phyloP scores from a whole-genome alignment of 1,284 basidiomycete species.

The Coniophora puteana region DNA sequence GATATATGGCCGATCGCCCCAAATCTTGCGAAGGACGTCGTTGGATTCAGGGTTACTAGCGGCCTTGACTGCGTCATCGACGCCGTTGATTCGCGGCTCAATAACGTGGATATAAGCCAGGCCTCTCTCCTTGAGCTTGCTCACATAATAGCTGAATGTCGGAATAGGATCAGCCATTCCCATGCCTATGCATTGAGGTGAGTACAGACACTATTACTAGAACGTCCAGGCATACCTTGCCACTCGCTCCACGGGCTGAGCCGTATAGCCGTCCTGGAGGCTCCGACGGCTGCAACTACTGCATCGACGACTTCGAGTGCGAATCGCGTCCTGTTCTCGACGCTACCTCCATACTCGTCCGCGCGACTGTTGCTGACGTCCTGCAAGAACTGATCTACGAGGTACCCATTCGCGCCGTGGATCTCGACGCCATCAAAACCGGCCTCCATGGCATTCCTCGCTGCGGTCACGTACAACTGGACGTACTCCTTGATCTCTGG shows the following conservation, averaged over 20 bases:
- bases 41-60: constrained; percentile 12
- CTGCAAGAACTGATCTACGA: constrained; percentile 42
- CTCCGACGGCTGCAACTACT: constrained; percentile 33
- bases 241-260: constrained; percentile 48
- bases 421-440: constrained; percentile 67
- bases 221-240: constrained; percentile 25
- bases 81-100: constrained; percentile 26
- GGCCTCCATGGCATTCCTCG: constrained; percentile 51
- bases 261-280: constrained; percentile 43
- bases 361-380: constrained; percentile 43
- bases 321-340: constrained; percentile 50
- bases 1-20: constrained; percentile 25
- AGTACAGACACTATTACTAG: too few species aligned
- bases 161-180: constrained; percentile 33
- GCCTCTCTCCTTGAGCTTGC: constrained; percentile 27
- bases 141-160: constrained; percentile 26
- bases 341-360: constrained; percentile 52
- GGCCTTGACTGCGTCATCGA: constrained; percentile 1
- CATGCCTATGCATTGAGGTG: too few species aligned
- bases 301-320: constrained; percentile 42
- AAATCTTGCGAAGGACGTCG: constrained; percentile 21
- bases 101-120: constrained; percentile 47
- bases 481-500: constrained; percentile 46
- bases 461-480: constrained; percentile 35
- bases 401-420: constrained; percentile 36